phyloP scores from a whole-genome alignment of 179 eudicot genomes.

The Corrigiola litoralis region DNA sequence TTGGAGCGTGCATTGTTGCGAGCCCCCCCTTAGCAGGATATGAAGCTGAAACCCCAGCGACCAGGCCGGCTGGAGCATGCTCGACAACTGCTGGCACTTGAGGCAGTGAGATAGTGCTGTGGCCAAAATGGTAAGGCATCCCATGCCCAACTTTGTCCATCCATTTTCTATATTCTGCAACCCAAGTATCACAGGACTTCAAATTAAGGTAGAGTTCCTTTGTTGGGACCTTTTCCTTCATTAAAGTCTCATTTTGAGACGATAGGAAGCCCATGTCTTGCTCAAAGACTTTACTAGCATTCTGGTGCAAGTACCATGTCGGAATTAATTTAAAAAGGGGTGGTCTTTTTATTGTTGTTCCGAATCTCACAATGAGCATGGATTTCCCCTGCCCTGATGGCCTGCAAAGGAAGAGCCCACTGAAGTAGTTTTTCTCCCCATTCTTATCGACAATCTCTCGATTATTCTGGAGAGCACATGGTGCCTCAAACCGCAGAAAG shows the following conservation, averaged over 20 bases:
- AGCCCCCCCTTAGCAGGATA: conserved; percentile 83
- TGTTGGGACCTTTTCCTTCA: conserved; percentile 72
- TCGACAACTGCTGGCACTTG: conserved; percentile 75
- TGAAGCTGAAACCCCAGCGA: conserved; percentile 79
- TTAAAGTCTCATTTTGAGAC: conserved; percentile 71
- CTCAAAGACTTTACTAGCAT: conserved; percentile 85
- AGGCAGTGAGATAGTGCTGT: conserved; percentile 63
- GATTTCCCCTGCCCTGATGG: conserved; percentile 96
- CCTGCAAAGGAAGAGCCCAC: conserved; percentile 76
- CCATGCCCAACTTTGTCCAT: conserved; percentile 98
- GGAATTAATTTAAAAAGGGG: conserved; percentile 58
- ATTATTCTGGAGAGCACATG: conserved; percentile 82
- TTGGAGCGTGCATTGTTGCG: conserved; percentile 68
- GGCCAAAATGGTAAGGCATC: conserved; percentile 95
- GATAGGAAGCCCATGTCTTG: conserved; percentile 98
- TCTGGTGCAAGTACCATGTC: conserved; percentile 84
- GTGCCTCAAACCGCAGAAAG: conserved; percentile 80
- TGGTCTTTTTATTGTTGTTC: conserved; percentile 58
- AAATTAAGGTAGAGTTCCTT: conserved; percentile 66
- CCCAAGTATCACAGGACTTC: conserved; percentile 90
- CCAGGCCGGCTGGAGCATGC: conserved; percentile 90
- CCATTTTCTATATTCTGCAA: conserved; percentile 91
- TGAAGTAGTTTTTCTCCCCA: conserved; percentile 59
- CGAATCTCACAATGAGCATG: conserved; percentile 85
- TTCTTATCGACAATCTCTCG: conserved; percentile 55